A percentile compares a stretch with the other conserved stretches of the same genome.
Evolutionary conservation across 768 basidiomycete genomes (phyloP).

Genomic region (Mycena capillaripes): DNA sequence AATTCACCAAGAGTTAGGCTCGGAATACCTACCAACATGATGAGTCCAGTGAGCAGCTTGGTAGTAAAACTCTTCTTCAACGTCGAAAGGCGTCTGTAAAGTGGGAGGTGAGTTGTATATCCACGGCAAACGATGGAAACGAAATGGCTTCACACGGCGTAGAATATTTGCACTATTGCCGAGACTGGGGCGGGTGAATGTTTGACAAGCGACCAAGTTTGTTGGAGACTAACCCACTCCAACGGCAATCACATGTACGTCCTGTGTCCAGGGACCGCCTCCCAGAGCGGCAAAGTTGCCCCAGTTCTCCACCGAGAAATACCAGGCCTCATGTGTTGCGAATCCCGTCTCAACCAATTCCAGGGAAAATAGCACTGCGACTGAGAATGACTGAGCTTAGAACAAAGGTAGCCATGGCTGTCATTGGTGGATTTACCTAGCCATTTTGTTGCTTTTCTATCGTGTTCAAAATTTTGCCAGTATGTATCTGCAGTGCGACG

Average conservation of each 20-base stretch:
- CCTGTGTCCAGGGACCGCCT: not conserved
- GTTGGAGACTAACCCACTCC: conserved; percentile 11
- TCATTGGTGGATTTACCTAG: conserved; percentile 11
- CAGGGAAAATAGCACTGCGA: conserved; percentile 8
- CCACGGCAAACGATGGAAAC: conserved; percentile 7
- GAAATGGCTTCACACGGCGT: conserved; percentile 10
- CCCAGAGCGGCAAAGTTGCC: not conserved
- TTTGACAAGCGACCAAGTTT: conserved; percentile 9
- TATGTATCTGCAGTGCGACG: conserved; percentile 5
- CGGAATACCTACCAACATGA: conserved; percentile 13
- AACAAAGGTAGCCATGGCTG: not conserved
- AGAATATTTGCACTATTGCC: conserved; percentile 18
- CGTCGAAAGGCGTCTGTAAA: conserved; percentile 7
- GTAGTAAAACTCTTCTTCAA: not conserved
- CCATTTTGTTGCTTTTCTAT: conserved; percentile 6
- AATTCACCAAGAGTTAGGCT: conserved; percentile 3
- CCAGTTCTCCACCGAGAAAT: conserved; percentile 14
- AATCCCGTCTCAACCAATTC: conserved; percentile 12
- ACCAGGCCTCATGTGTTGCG: conserved; percentile 16
- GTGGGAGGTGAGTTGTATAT: not conserved
- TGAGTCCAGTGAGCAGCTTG: conserved; percentile 9
- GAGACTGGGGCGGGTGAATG: not conserved
- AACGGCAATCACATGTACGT: conserved; percentile 13
- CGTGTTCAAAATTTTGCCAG: conserved; percentile 8
- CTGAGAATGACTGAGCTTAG: not conserved